Evolutionary conservation across 202 grass and related monocot species (phyloP), one percentile per base, ranked within the genome.

Genomic region (Cymbopogon flexuosus): DNA sequence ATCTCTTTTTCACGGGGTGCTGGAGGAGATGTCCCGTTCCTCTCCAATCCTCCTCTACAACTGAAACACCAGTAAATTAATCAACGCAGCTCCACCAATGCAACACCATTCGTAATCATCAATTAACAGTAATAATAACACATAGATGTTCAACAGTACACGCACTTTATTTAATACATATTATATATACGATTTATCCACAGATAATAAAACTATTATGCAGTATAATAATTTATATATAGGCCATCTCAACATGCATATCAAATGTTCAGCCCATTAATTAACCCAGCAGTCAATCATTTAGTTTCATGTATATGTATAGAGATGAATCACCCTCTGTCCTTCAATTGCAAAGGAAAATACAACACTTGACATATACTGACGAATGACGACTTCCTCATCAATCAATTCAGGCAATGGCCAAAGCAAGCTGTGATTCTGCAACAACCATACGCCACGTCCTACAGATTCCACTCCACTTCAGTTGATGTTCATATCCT

Each of bases 401-500:
- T n/a, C 43, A 10, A 72, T 11, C 42, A 31, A 33, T 51, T 4
- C 5, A 8, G 19, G 12, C 21, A 35, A 70, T 29, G 69, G 34
- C 56, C 6, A 80, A 65, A 78, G 19, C 51, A 83, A 62, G 27
- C 59, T 41, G 67, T 59, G 23, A 63, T 16, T 68, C 43, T 40
- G 36, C 36, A 35, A 19, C 5, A 19, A 77, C 67, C 0, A 23
- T 15, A 71, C 11, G 27, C 24, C 59, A 81, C 47, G 10, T 36
- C 37, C 37, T 35, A 49, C 24, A 40, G 18, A 49, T 49, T 46
- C 43, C 12, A 46, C 12, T 34, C n/a, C 41, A 27, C 36, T 45
- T 90, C 82, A 92, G 72, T 72, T 83, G 65, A 80, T 86, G 56
- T 72, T 91, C 86, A 89, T 80, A 58, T 91, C 91, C 72, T 93